phyloP scores from a whole-genome alignment of 2,329 filamentous ascomycete species.

The Colletotrichum sp. region DNA sequence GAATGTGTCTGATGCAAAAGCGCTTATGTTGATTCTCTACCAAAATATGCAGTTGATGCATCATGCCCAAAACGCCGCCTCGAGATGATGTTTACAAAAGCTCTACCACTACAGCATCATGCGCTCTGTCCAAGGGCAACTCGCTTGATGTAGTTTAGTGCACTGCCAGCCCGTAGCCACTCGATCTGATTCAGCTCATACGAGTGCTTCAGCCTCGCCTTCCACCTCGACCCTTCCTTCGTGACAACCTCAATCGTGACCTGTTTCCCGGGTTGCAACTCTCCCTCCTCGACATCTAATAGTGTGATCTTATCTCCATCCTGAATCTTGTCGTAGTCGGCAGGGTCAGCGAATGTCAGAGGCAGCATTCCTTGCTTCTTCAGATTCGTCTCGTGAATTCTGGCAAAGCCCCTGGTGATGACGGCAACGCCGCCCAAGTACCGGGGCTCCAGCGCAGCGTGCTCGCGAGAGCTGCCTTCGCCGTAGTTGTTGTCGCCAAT shows the following conservation, averaged over 20 bases:
- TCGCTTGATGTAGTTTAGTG: slow-evolving; percentile 35
- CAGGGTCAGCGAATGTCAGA: slow-evolving; percentile 74
- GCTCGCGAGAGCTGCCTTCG: slow-evolving; percentile 85
- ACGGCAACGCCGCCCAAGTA: slow-evolving; percentile 84
- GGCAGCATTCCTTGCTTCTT: slow-evolving; percentile 73
- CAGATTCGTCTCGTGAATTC: slow-evolving; percentile 92
- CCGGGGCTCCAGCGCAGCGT: slow-evolving; percentile 84
- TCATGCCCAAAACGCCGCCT: neutral
- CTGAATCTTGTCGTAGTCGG: slow-evolving; percentile 76
- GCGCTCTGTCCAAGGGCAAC: neutral
- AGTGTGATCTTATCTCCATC: slow-evolving; percentile 6
- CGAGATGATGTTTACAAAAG: neutral
- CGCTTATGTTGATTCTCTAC: neutral
- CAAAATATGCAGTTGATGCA: neutral
- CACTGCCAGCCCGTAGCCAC: slow-evolving; percentile 38
- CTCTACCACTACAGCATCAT: neutral
- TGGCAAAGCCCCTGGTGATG: slow-evolving; percentile 81
- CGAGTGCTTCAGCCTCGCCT: slow-evolving; percentile 34
- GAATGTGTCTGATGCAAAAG: neutral
- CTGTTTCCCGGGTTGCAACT: slow-evolving; percentile 30
- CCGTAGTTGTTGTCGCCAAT: slow-evolving; percentile 67
- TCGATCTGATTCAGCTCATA: slow-evolving; percentile 34
- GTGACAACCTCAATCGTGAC: slow-evolving; percentile 32
- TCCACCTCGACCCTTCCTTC: slow-evolving; percentile 29
- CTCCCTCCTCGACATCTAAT: slow-evolving; percentile 12